Evolutionary conservation across 345 rosid genomes (phyloP).

Genomic region (Populus ilicifolia): DNA sequence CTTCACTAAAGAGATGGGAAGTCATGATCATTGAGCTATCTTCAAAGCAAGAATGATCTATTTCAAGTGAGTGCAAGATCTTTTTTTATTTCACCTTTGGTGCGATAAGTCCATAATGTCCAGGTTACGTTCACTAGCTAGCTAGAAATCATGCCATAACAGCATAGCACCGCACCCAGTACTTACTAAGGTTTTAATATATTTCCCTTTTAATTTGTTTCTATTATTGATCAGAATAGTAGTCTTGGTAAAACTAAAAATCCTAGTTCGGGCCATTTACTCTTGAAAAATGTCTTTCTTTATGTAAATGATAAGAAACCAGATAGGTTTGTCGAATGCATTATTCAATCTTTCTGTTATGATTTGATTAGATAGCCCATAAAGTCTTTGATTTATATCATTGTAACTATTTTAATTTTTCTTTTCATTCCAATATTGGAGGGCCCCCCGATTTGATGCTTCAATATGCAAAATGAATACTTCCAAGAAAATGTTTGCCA

Average conservation of each 20-base stretch:
- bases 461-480: neutral
- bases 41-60: neutral
- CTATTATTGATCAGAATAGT: slow-evolving; percentile 16
- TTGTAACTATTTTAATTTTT: slow-evolving; percentile 1
- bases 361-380: slow-evolving; percentile 32
- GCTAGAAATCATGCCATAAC: neutral
- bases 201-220: neutral
- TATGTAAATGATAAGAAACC: slow-evolving; percentile 4
- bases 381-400: slow-evolving; percentile 23
- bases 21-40: neutral
- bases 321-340: slow-evolving; percentile 10
- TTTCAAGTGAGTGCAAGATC: neutral
- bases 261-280: slow-evolving; percentile 11
- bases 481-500: neutral
- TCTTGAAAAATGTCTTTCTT: neutral
- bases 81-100: slow-evolving; percentile 13
- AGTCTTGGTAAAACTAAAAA: slow-evolving; percentile 10
- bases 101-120: slow-evolving; percentile 10
- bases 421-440: neutral
- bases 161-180: neutral
- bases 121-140: neutral
- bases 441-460: neutral
- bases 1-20: neutral
- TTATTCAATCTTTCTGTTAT: slow-evolving; percentile 12
- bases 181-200: neutral